Conservation (phyloP, 805 yeast genomes). For the Komagataella mondaviorum region DNA sequence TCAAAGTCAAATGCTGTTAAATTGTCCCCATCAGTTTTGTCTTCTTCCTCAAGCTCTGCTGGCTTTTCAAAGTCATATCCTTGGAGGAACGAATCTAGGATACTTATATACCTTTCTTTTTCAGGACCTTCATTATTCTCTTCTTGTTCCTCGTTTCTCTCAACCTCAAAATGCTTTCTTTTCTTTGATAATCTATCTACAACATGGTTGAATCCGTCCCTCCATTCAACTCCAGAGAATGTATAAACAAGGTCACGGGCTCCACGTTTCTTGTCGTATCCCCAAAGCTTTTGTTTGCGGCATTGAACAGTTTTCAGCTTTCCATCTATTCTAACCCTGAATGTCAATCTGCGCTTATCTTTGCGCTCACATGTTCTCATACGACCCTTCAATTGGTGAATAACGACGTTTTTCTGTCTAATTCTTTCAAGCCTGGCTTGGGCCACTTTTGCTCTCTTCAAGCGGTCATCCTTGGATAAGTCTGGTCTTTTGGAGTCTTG, state of each 20-base stretch:
- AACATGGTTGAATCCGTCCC: conserved; percentile 66
- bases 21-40: neutral
- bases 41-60: conserved; percentile 11
- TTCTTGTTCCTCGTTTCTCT: conserved; percentile 20
- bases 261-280: conserved; percentile 57
- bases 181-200: conserved; percentile 37
- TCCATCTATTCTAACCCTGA: conserved; percentile 51
- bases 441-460: conserved; percentile 20
- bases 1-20: neutral
- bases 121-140: conserved; percentile 19
- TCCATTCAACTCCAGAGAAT: conserved; percentile 61
- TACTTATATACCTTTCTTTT: conserved; percentile 26
- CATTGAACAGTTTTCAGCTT: conserved; percentile 40
- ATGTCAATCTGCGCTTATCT: conserved; percentile 39
- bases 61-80: conserved; percentile 42
- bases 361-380: conserved; percentile 43
- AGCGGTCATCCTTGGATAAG: conserved; percentile 10
- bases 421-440: conserved; percentile 24
- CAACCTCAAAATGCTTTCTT: conserved; percentile 3
- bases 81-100: conserved; percentile 33
- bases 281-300: conserved; percentile 82
- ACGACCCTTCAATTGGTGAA: conserved; percentile 36
- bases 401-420: conserved; percentile 26
- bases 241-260: conserved; percentile 48
- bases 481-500: conserved; percentile 30